Percentiles rank a stretch among this genome's conserved stretches.
phyloP scores from a whole-genome alignment of 2,329 filamentous ascomycete genomes.

The Alternaria incomplexa region DNA sequence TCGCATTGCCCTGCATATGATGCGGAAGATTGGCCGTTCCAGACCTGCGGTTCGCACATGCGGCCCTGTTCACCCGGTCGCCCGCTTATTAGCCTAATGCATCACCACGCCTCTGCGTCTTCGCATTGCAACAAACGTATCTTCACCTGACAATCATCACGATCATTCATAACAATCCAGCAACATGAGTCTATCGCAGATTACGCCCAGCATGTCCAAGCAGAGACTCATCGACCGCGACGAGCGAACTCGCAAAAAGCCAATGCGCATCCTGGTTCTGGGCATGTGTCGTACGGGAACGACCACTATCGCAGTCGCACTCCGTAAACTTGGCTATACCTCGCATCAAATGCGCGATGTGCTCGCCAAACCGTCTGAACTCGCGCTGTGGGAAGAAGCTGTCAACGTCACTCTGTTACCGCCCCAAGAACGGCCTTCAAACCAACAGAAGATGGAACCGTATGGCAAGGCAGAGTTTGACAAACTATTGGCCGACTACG shows the following conservation, averaged over 20 bases:
- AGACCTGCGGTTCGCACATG: conserved; percentile 17
- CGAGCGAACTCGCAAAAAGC: conserved; percentile 69
- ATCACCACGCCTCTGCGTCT: conserved; percentile 8
- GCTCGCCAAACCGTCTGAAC: conserved; percentile 23
- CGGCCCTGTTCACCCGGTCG: conserved; percentile 24
- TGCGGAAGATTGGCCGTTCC: conserved; percentile 3
- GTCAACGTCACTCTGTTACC: conserved; percentile 30
- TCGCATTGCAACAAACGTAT: conserved; percentile 6
- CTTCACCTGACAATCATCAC: neutral
- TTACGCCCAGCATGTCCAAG: conserved; percentile 9
- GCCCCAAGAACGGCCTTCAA: conserved; percentile 12
- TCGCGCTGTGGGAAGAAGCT: conserved; percentile 40
- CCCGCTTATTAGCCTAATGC: conserved; percentile 35
- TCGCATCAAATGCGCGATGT: conserved; percentile 33
- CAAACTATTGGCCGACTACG: conserved; percentile 53
- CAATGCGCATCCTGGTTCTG: conserved; percentile 75
- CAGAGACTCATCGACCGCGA: conserved; percentile 63
- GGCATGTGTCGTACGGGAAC: conserved; percentile 75
- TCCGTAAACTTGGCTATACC: conserved; percentile 54
- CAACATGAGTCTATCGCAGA: neutral
- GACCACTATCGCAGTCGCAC: conserved; percentile 53
- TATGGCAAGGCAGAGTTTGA: conserved; percentile 53
- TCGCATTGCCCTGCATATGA: neutral
- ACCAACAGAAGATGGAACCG: conserved; percentile 19
- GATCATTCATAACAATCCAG: too few species aligned